phyloP scores from a whole-genome alignment of 768 basidiomycete genomes.

The Podaxis sp. region DNA sequence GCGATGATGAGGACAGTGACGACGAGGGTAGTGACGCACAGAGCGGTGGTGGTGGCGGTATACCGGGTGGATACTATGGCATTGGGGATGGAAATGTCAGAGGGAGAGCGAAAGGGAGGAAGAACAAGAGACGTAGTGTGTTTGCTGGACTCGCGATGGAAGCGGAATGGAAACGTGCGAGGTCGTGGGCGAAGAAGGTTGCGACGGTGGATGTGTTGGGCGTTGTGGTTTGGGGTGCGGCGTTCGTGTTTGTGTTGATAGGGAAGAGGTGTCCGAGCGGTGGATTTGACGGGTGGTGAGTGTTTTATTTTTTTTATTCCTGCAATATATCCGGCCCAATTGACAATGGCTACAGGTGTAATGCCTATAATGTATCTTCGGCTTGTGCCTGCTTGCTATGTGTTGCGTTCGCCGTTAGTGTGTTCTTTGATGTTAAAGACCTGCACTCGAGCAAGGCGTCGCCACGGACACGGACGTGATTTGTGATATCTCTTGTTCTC shows the following conservation, averaged over 20 bases:
- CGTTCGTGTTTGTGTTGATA: constrained; percentile 56
- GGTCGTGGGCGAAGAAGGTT: constrained; percentile 49
- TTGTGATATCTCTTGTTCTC: neutral
- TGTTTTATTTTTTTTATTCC: constrained; percentile 11
- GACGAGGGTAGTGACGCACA: constrained; percentile 27
- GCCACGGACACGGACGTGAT: constrained; percentile 46
- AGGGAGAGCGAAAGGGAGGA: constrained; percentile 24
- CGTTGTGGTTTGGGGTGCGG: constrained; percentile 51
- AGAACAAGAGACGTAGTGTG: constrained; percentile 44
- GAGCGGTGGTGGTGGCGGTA: constrained; percentile 17
- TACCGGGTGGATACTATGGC: constrained; percentile 31
- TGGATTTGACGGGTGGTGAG: constrained; percentile 59
- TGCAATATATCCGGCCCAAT: neutral
- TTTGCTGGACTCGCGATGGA: constrained; percentile 63
- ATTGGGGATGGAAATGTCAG: constrained; percentile 16
- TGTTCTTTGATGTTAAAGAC: constrained; percentile 67
- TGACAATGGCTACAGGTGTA: constrained; percentile 44
- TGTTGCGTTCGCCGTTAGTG: constrained; percentile 49
- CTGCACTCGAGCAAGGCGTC: constrained; percentile 54
- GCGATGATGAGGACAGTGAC: constrained; percentile 31
- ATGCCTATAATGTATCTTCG: constrained; percentile 63
- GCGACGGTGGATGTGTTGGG: constrained; percentile 44
- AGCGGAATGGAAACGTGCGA: constrained; percentile 53
- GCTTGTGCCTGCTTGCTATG: constrained; percentile 57
- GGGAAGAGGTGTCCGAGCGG: constrained; percentile 64